Base-by-base conservation (phyloP, 2,329 filamentous ascomycete genomes). In the Fusarium multiceps region DNA sequence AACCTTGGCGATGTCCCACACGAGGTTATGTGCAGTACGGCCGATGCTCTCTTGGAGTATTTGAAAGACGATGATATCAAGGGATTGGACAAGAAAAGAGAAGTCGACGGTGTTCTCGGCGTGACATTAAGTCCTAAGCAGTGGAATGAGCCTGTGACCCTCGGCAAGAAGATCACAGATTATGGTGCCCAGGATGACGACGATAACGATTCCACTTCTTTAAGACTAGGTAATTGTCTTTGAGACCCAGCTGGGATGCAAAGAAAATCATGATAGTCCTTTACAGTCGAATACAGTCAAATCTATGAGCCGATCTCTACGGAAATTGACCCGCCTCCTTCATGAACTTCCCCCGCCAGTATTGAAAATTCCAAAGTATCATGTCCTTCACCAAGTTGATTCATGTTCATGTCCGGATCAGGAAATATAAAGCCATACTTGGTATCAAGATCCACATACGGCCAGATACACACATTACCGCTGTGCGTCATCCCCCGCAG, bases 121-220 rank as follows among this genome's bases (percentile, higher is more conserved):
- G 87, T 87, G 40, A 89, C 89, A 1, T 88, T 98, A 83, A 90
- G 86, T 47, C 88, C 93, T 2, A 97, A 98, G 78, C 91, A 97
- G 78, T 99, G 98, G 84, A 98, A 98, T 78, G 94, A 98, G 82
- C 83, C 99, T 71, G 90, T 98, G 58, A 98, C 98, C 77, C 84
- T 99, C 47, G 93, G 94, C 70, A 99, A 99, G 84, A 99, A 99
- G 82, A 97, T 99, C 69, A 99, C 96, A 53, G 96, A 99, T 79
- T 99, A 98, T 80, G 93, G 98, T 80, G 93, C 93, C 41, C 93
- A 98, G 78, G 95, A 98, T 71, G 95, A 98, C 30, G 94, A 98
- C 68, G 95, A 97, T 71, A 11, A 37, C 16, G n/a, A 18, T 18
- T 18, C 9, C 3, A 37, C 2, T 10, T 1, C 4, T 34, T 34